A percentile compares a stretch with the other conserved stretches of the same genome.
Evolutionary conservation across 2,329 filamentous ascomycete genomes (phyloP).

Genomic region (Didymella segeticola): DNA sequence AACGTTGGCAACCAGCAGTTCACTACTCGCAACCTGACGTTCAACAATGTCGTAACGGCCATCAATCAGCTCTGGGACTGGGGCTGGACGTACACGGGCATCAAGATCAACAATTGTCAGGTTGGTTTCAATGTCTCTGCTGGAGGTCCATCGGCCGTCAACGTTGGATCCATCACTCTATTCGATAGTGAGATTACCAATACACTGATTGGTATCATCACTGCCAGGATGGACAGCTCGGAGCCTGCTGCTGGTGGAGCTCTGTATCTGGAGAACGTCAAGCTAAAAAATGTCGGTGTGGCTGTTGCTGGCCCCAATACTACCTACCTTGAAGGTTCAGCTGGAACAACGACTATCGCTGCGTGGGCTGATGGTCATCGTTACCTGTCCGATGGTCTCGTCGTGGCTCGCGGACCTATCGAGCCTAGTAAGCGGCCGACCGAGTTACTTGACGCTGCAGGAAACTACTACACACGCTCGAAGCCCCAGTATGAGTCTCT

Average conservation of each 20-base stretch:
- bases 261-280: slow-evolving; percentile 66
- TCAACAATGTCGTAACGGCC: slow-evolving; percentile 59
- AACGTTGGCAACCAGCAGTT: slow-evolving; percentile 59
- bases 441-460: slow-evolving; percentile 53
- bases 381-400: slow-evolving; percentile 49
- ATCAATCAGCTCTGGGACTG: slow-evolving; percentile 67
- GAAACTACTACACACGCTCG: slow-evolving; percentile 58
- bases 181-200: slow-evolving; percentile 63
- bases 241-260: slow-evolving; percentile 56
- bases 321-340: slow-evolving; percentile 36
- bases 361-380: slow-evolving; percentile 46
- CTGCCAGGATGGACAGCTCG: slow-evolving; percentile 52
- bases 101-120: slow-evolving; percentile 60
- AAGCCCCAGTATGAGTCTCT: slow-evolving; percentile 59
- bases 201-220: slow-evolving; percentile 58
- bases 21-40: slow-evolving; percentile 64
- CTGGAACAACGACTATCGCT: slow-evolving; percentile 25
- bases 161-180: slow-evolving; percentile 62
- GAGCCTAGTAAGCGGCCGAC: slow-evolving; percentile 50
- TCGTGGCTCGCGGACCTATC: slow-evolving; percentile 53
- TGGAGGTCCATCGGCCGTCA: slow-evolving; percentile 46
- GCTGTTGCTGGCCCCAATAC: slow-evolving; percentile 33
- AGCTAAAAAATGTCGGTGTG: slow-evolving; percentile 56
- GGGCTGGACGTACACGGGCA: slow-evolving; percentile 62
- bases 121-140: slow-evolving; percentile 59